Evolutionary conservation across 176 grass and related monocot species (phyloP).

Genomic region (Aegilops longissima): DNA sequence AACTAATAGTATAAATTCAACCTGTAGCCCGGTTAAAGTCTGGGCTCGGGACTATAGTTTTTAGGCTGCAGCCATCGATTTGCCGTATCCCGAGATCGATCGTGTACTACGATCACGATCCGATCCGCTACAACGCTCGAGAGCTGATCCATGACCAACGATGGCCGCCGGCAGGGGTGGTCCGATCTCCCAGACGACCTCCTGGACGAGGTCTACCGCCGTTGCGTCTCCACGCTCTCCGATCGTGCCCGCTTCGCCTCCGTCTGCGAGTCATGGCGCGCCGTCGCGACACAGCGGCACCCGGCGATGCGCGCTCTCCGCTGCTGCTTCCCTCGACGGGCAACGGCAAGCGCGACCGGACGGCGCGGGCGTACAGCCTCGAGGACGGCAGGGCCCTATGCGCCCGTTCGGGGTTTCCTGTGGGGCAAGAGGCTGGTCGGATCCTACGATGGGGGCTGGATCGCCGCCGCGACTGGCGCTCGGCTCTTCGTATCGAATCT

Average conservation of each 20-base stretch:
- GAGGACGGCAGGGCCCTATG: neutral
- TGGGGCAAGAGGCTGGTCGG: neutral
- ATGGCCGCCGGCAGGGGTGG: neutral
- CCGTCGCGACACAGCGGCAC: neutral
- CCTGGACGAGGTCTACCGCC: neutral
- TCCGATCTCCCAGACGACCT: neutral
- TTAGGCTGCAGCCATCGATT: no score
- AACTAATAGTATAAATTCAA: no score
- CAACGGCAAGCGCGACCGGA: neutral
- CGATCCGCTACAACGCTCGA: no score
- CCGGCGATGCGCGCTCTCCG: neutral
- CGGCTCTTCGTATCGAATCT: neutral
- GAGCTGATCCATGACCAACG: no score
- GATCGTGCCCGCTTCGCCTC: neutral
- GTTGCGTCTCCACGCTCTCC: neutral
- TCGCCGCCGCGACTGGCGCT: neutral
- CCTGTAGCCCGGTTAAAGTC: no score
- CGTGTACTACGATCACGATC: no score
- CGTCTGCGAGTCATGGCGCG: neutral
- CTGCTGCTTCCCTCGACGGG: neutral
- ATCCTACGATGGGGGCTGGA: neutral
- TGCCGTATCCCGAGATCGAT: no score
- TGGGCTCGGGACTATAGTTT: no score
- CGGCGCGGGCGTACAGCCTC: neutral
- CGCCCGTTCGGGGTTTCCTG: neutral